Evolutionary conservation across 352 stramenopile species (phyloP).

Genomic region (Globisporangium apiculatum): DNA sequence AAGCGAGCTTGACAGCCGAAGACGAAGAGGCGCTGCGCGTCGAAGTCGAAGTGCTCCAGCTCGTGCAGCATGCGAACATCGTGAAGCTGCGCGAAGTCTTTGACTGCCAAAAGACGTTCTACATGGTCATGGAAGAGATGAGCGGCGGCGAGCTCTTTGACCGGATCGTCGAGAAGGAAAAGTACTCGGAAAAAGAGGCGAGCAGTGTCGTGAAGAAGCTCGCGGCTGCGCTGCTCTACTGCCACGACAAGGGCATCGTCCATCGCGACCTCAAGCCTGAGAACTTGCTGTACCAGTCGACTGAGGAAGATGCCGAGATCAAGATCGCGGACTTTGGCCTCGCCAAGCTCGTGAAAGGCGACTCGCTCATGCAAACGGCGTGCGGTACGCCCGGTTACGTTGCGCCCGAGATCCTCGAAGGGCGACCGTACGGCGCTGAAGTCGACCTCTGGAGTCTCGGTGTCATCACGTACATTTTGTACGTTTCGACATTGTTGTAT

Average conservation of each 20-base stretch:
- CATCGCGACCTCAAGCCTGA: constrained; percentile 88
- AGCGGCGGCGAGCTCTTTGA: constrained; percentile 91
- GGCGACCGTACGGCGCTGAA: constrained; percentile 89
- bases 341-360: constrained; percentile 87
- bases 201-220: constrained; percentile 82
- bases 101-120: constrained; percentile 85
- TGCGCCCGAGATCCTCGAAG: constrained; percentile 94
- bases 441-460: constrained; percentile 95
- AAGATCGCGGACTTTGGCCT: constrained; percentile 93
- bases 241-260: constrained; percentile 86
- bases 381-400: constrained; percentile 96
- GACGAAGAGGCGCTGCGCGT: constrained; percentile 77
- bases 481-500: constrained; percentile 1
- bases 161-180: constrained; percentile 88
- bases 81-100: constrained; percentile 85
- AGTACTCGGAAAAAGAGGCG: constrained; percentile 89
- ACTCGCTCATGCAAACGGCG: constrained; percentile 92
- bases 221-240: constrained; percentile 77
- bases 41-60: constrained; percentile 78
- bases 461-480: constrained; percentile 95
- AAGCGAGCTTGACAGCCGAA: constrained; percentile 65
- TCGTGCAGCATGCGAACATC: constrained; percentile 85
- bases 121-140: constrained; percentile 92
- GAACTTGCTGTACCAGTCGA: constrained; percentile 84
- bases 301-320: constrained; percentile 87